Base-by-base conservation (phyloP, 208 protist genomes). In the Naegleria gruberi region DNA sequence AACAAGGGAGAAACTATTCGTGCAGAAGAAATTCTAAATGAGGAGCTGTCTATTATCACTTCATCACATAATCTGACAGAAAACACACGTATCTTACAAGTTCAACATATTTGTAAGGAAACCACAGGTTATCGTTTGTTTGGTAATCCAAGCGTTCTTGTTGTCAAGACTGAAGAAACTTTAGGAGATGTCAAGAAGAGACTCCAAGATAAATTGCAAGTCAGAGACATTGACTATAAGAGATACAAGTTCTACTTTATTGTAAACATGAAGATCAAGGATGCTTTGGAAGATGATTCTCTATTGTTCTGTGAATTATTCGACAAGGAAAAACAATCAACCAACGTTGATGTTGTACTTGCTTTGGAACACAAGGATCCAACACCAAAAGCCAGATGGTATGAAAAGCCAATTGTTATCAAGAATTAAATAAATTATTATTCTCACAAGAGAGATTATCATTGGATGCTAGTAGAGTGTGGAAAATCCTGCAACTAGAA, bases 351-450 rank as follows among this genome's bases (percentile, higher is more conserved):
- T 6, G 17, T 55, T 17, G 30, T 26, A 40, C 26, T 87, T 55
- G 82, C 37, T n/a, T 17, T 87, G 43, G 82, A 87, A 40, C 82
- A 87, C n/a, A 87, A 87, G 43, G 82, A 87, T 55, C 82, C 82
- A 37, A 55, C 41, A 55, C 82, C 82, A 46, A 23, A 40, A 30
- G n/a, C 17, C 12, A 26, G 43, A 40, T 87, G 44, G 41, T 55
- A 55, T 40, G 82, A 87, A 7, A 47, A 87, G 37, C 26, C 82
- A n/a, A 87, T 87, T 87, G 43, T 87, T 17, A 87, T 87, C 19
- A 87, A 87, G 82, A 86, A 86, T 46, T 86, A 86, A 86, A 37
- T 4, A 82, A n/a, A n/a, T n/a, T n/a, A n/a, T n/a, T n/a, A n/a
- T n/a, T n/a, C n/a, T n/a, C n/a, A n/a, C n/a, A n/a, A n/a, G n/a